Evolutionary conservation across 331 rosid genomes (phyloP).

Genomic region (Cydonia oblonga): DNA sequence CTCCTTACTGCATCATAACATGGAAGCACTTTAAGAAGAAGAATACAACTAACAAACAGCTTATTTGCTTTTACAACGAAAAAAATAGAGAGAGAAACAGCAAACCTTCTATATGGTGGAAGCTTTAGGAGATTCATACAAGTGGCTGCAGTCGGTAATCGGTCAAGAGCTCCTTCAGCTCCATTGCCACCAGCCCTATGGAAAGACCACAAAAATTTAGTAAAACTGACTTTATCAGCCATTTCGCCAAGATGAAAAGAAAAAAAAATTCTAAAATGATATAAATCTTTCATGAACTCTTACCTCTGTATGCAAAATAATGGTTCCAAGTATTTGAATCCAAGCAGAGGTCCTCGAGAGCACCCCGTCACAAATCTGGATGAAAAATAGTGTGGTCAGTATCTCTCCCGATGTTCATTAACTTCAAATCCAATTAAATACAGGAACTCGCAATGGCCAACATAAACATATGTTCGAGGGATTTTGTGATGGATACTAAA

Average conservation of each 20-base stretch:
- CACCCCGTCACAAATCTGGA: slow-evolving; percentile 95
- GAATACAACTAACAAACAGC: neutral
- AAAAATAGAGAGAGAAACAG: neutral
- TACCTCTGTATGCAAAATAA: slow-evolving; percentile 91
- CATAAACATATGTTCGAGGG: neutral
- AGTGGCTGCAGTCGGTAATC: slow-evolving; percentile 90
- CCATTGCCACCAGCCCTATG: slow-evolving; percentile 82
- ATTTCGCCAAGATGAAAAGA: neutral
- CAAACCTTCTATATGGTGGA: slow-evolving; percentile 90
- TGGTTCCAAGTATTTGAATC: slow-evolving; percentile 84
- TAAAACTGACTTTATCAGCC: neutral
- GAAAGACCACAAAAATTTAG: neutral
- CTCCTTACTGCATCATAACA: slow-evolving; percentile 59
- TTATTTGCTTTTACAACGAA: too few relatives aligned
- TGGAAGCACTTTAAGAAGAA: neutral
- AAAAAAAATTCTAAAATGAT: too few relatives aligned
- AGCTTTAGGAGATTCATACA: slow-evolving; percentile 97
- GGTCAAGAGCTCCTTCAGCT: slow-evolving; percentile 79
- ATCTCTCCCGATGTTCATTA: slow-evolving; percentile 9
- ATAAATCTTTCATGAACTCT: neutral
- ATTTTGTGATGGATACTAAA: neutral
- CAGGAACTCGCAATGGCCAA: neutral
- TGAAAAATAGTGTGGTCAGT: slow-evolving; percentile 7
- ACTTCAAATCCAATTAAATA: slow-evolving; percentile 2
- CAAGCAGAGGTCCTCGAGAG: slow-evolving; percentile 95